A percentile compares a stretch with the other conserved stretches of the same genome.
Conservation (phyloP, 352 stramenopile genomes). For the Globisporangium megalacanthum region DNA sequence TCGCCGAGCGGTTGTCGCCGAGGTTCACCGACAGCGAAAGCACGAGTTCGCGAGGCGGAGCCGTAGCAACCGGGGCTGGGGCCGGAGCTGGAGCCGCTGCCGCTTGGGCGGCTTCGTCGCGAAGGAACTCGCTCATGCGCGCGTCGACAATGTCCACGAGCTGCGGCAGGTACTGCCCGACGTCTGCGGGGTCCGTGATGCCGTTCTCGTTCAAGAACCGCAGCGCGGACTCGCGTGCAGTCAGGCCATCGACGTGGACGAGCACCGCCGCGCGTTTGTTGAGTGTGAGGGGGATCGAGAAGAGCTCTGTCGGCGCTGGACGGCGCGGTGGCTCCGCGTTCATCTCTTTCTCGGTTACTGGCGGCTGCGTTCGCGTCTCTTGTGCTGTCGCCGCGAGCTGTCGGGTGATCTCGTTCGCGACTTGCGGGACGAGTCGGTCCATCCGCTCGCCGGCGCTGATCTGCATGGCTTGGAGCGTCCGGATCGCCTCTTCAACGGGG, state of each 20-base stretch:
- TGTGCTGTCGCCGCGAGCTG: constrained; percentile 18
- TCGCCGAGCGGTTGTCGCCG: constrained; percentile 36
- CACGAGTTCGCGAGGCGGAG: constrained; percentile 24
- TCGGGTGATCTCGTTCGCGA: constrained; percentile 53
- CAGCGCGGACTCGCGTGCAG: constrained; percentile 47
- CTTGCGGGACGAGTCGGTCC: constrained; percentile 45
- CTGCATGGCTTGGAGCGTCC: constrained; percentile 37
- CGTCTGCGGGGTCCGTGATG: constrained; percentile 30
- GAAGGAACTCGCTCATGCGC: constrained; percentile 35
- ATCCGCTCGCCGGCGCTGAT: constrained; percentile 45
- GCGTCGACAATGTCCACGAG: constrained; percentile 55
- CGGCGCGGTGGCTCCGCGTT: constrained; percentile 9
- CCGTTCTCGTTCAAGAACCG: constrained; percentile 59
- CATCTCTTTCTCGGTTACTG: background rate
- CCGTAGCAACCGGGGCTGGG: constrained; percentile 6
- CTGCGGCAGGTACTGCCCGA: constrained; percentile 41
- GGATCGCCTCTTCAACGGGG: constrained; percentile 49
- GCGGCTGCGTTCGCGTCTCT: background rate
- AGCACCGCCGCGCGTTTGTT: constrained; percentile 41
- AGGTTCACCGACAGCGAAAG: constrained; percentile 46
- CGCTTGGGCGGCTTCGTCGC: constrained; percentile 22
- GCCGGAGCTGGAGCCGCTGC: constrained; percentile 2
- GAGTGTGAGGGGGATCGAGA: constrained; percentile 61
- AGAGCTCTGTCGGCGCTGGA: constrained; percentile 35
- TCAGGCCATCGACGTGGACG: constrained; percentile 60